Base-by-base conservation (phyloP, 352 stramenopile genomes). In the Phytophthora megakarya region DNA sequence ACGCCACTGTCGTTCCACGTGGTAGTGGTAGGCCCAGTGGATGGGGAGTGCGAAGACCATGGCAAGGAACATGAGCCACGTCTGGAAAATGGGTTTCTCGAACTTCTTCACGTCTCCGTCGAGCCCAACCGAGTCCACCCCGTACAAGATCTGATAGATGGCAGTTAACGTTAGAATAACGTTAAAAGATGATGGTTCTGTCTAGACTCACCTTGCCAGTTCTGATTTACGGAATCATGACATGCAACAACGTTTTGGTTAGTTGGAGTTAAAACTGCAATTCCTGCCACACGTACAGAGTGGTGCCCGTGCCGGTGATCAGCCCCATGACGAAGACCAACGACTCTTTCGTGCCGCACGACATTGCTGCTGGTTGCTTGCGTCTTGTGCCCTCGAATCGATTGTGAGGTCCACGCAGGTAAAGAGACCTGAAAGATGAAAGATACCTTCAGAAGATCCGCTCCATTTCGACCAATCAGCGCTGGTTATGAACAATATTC, bases 1-100 rank as follows among this genome's bases (percentile, higher is more conserved):
- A 32, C 83, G 72, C 80, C 80, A 93, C 56, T 95, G 73, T 32
- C 75, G 78, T 57, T 93, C 81, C 9, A 93, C 62, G 53, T 93
- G 72, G 70, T 80, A 91, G 56, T 91, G 86, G 63, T 95, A 95
- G 9, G 62, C 63, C 75, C 80, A 96, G 66, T 99, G 96, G 68
- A 98, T 97, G 15, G 92, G 77, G 15, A 99, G 71, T 18, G 90
- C 93, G 62, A 97, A 97, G 22, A 94, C 64, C 96, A 99, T 98
- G 35, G 94, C 93, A 8, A 98, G 73, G 75, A 98, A 99, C 95
- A 98, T 99, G 63, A 96, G 89, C 81, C 96, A 98, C 15, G 96
- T 98, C 77, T 98, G 92, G 78, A 98, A 98, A 44, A 98, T 88
- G 40, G 95, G 93, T 64, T 98, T 98, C 43, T 95, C 79, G 68